A percentile compares a stretch with the other conserved stretches of the same genome.
phyloP scores from a whole-genome alignment of 169 alveolate species.

The Plasmodium gonderi region DNA sequence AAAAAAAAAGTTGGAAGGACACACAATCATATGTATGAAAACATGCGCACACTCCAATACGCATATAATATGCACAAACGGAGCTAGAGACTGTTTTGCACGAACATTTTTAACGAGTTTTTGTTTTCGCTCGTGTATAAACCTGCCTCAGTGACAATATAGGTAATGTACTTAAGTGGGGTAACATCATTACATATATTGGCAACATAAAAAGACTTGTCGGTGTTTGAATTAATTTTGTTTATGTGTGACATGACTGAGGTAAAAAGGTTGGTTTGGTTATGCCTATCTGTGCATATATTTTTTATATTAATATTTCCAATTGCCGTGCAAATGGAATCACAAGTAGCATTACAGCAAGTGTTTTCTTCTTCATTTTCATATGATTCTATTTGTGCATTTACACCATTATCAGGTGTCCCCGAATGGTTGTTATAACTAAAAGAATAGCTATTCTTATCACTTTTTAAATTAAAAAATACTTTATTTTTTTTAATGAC shows the following conservation, averaged over 20 bases:
- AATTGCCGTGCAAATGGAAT: slow-evolving; percentile 64
- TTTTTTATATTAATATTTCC: slow-evolving; percentile 70
- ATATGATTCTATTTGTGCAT: not conserved
- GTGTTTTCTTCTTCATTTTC: slow-evolving; percentile 27
- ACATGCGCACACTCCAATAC: not conserved
- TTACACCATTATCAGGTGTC: not conserved
- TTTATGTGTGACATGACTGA: slow-evolving; percentile 65
- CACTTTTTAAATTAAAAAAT: slow-evolving; percentile 48
- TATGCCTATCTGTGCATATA: slow-evolving; percentile 65
- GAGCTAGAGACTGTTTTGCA: slow-evolving; percentile 41
- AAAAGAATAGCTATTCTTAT: slow-evolving; percentile 8
- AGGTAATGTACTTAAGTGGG: slow-evolving; percentile 67
- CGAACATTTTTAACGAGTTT: slow-evolving; percentile 59
- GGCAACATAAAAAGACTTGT: slow-evolving; percentile 73
- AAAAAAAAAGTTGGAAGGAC: not conserved
- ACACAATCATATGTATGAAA: not conserved
- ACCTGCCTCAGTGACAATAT: slow-evolving; percentile 73
- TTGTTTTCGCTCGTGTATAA: slow-evolving; percentile 71
- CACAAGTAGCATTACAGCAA: slow-evolving; percentile 39
- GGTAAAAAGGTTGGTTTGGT: slow-evolving; percentile 45
- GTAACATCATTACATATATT: slow-evolving; percentile 73
- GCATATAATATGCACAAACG: not conserved
- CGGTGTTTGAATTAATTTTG: slow-evolving; percentile 61
- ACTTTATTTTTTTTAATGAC: slow-evolving; percentile 39
- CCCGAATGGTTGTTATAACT: slow-evolving; percentile 15